Evolutionary conservation across 2,329 filamentous ascomycete species (phyloP), one percentile per base, ranked within the genome.

Genomic region (Teratosphaeria pseudoeucalypti): DNA sequence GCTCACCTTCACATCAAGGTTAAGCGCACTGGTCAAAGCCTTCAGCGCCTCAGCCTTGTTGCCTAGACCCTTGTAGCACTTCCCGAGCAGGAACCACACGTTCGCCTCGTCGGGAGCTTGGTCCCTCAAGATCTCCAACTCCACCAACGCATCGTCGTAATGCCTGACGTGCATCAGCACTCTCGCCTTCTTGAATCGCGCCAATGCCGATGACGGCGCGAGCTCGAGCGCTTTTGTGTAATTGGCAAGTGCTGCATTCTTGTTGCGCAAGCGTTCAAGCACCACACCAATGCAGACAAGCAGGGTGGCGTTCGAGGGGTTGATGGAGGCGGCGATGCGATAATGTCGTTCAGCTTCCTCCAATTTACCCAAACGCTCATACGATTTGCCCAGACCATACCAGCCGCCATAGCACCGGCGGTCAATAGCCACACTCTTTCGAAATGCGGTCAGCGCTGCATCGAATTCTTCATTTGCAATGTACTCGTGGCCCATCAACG

Each of bases 391-490:
- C n/a, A 87, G 74, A 23, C 94, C 94, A 72, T 97, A 99, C 83
- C 95, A 97, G n/a, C 92, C 94, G 71, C 96, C 96, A 78, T 97
- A 99, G 72, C 96, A 92, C 23, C 92, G 85, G 58, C 83, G 85
- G 69, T 99, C 92, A 0, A 90, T 90, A 53, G 86, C 84, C 65
- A 99, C 89, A 1, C 90, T 92, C 57, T 87, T 84, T 37, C 95
- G 85, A 73, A 96, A 99, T 1, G 90, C 87, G 47, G 86, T 85
- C 53, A 96, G 82, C 0, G 94, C 94, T 72, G 96, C 96, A 71
- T 97, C 92, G 70, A 94, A 96, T 73, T 99, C 95, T 74, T 99
- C 95, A 66, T 96, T 97, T 39, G 89, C 84, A 53, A 97, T 87
- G 71, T 96, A 90, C 71, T 99, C 94, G 72, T 99, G 94, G 1